phyloP scores from a whole-genome alignment of 1,139 yeast genomes.

The Lodderomyces beijingensis region DNA sequence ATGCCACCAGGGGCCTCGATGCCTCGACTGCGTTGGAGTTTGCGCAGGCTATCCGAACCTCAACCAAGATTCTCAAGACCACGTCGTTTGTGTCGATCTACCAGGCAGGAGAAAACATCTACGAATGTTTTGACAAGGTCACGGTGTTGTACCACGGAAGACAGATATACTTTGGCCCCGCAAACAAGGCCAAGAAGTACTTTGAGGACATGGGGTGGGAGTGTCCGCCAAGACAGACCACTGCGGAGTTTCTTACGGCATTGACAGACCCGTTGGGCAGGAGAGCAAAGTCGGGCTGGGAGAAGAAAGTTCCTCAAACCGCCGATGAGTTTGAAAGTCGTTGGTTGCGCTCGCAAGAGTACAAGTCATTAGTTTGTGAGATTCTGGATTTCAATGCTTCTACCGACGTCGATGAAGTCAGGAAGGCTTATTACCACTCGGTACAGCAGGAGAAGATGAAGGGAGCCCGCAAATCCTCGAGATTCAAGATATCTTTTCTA shows the following conservation, averaged over 20 bases:
- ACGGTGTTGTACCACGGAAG: constrained; percentile 56
- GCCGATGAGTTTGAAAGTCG: constrained; percentile 53
- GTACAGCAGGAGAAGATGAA: constrained; percentile 38
- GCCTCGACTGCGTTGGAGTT: constrained; percentile 71
- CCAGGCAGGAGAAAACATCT: constrained; percentile 67
- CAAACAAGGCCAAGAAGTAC: constrained; percentile 47
- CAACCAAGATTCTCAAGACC: constrained; percentile 51
- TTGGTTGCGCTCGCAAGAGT: constrained; percentile 54
- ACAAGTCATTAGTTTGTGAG: constrained; percentile 31
- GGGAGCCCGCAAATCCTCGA: constrained; percentile 38
- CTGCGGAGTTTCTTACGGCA: constrained; percentile 66
- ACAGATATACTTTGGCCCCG: constrained; percentile 59
- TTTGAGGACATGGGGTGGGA: constrained; percentile 59
- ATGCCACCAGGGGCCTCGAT: constrained; percentile 76
- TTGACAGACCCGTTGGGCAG: constrained; percentile 57
- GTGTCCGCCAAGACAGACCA: constrained; percentile 59
- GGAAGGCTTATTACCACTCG: constrained; percentile 31
- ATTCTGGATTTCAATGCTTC: constrained; percentile 37
- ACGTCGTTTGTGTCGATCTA: constrained; percentile 60
- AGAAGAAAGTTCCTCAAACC: constrained; percentile 50
- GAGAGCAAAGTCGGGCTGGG: constrained; percentile 41
- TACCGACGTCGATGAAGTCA: constrained; percentile 34
- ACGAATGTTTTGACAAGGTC: constrained; percentile 59
- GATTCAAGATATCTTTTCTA: constrained; percentile 40
- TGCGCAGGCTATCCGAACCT: constrained; percentile 56